Percentiles rank a stretch among this genome's conserved stretches.
These are phyloP conservation scores for Linnemannia elongata DNA, from an alignment of 192 early-diverging fungal genomes.

Conservation along the genomic window DNA sequence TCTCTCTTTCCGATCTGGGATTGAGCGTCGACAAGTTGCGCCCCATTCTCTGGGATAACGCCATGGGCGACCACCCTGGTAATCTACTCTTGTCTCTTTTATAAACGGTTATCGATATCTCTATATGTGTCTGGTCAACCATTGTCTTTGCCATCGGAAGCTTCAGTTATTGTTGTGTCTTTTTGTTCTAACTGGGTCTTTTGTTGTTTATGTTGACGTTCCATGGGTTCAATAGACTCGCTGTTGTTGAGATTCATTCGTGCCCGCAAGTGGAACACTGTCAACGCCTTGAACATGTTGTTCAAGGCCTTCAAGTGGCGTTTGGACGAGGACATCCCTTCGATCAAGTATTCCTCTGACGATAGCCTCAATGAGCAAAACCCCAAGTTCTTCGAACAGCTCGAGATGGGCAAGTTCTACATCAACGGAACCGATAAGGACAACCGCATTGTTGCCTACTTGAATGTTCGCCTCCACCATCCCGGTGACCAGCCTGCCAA, in stretches of 20 bases:
- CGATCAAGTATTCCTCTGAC: slow-evolving; percentile 44
- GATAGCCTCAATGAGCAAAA: neutral
- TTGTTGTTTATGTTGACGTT: neutral
- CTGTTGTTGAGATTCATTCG: slow-evolving; percentile 84
- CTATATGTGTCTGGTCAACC: neutral
- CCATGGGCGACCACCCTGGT: slow-evolving; percentile 22
- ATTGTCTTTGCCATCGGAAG: neutral
- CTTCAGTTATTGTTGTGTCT: neutral
- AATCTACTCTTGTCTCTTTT: neutral
- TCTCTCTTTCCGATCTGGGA: slow-evolving; percentile 18
- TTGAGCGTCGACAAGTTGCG: slow-evolving; percentile 23
- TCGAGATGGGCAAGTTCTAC: slow-evolving; percentile 60
- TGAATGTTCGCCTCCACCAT: slow-evolving; percentile 40
- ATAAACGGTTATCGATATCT: neutral
- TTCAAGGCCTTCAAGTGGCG: slow-evolving; percentile 80
- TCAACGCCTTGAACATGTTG: slow-evolving; percentile 79
- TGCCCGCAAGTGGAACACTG: slow-evolving; percentile 89
- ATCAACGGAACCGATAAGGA: slow-evolving; percentile 62
- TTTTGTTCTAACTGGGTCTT: neutral
- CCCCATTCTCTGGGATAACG: slow-evolving; percentile 22
- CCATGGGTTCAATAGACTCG: neutral
- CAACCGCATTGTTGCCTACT: slow-evolving; percentile 61
- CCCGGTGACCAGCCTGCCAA: slow-evolving; percentile 69
- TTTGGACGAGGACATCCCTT: slow-evolving; percentile 65
- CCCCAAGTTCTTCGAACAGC: slow-evolving; percentile 38